Evolutionary conservation across 768 basidiomycete genomes (phyloP), one percentile per base, ranked within the genome.

Genomic region (Tricholoma bakamatsutake): DNA sequence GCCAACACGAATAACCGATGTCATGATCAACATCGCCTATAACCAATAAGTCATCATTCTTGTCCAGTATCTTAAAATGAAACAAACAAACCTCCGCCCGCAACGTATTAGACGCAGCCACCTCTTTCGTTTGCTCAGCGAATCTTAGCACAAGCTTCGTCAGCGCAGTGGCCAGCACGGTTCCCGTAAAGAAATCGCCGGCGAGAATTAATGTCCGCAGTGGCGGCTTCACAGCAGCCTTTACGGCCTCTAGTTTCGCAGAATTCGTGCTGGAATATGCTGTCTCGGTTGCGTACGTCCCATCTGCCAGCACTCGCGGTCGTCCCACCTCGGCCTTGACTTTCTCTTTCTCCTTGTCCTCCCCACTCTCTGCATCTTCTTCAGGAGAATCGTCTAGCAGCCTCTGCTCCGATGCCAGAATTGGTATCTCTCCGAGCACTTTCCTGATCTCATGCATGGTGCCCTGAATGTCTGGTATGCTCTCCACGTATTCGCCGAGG

Each of bases 261-360:
- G 80, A 71, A 33, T 74, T 75, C n/a, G 79, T 69, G 51, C 80
- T 81, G 24, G 81, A 84, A 72, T 86, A 98, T 11, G 91, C 92
- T 1, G 92, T 92, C 74, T 98, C 97, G 5, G 96, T 98, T 0
- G 95, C 97, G 67, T 99, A 98, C 2, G 96, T 98, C 8, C 97
- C 97, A 64, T 99, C 97, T 17, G 93, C 93, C 56, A 97, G 74
- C 9, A 98, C 90, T 65, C 82, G 85, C 6, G 83, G 93, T 66
- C 82, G 82, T 9, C 81, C 77, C 5, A 74, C 69, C 59, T 66
- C 73, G 45, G 66, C 68, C 66, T 76, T 79, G 40, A 68, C 66
- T 52, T 77, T 78, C 53, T 78, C 77, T 59, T 81, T 79, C 28
- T 83, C 71, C 35, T 73, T 70, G 21, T 80, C 73, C 35, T 79